Conservation (phyloP, 2,329 filamentous ascomycete species). For the Arthrobotrys entomopaga region DNA sequence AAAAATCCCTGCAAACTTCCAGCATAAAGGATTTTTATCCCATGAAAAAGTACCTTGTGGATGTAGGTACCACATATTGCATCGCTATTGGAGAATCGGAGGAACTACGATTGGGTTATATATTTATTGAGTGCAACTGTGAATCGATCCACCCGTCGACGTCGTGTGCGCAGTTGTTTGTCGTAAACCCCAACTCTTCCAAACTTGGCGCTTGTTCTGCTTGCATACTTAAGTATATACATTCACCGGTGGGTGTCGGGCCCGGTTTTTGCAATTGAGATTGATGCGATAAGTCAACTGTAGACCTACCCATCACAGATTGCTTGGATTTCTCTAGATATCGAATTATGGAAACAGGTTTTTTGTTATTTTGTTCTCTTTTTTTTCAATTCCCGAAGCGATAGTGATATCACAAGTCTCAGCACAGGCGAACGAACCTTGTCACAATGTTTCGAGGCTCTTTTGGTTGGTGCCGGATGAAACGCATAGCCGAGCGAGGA, state of each 20-base stretch:
- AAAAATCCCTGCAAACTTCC: neutral
- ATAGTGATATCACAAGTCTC: neutral
- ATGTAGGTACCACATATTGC: constrained; percentile 26
- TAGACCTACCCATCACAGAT: too few species aligned
- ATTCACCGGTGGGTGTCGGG: too few species aligned
- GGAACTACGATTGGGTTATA: constrained; percentile 22
- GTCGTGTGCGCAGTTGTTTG: too few species aligned
- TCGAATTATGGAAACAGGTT: constrained; percentile 15
- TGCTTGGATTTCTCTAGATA: too few species aligned
- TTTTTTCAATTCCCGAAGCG: constrained; percentile 1
- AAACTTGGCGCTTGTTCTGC: too few species aligned
- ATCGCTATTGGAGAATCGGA: constrained; percentile 1
- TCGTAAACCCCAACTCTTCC: too few species aligned
- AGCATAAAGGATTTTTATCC: constrained; percentile 1
- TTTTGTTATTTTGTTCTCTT: neutral
- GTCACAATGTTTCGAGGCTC: neutral
- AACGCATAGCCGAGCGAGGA: constrained; percentile 10
- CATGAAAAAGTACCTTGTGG: neutral
- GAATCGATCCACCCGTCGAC: too few species aligned
- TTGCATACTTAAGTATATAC: too few species aligned
- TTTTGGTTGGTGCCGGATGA: neutral
- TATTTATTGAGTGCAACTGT: too few species aligned
- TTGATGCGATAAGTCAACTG: too few species aligned
- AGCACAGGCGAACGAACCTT: too few species aligned
- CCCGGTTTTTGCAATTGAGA: too few species aligned